Conservation (phyloP, 2,329 filamentous ascomycete species). For the Diaporthe sp. region DNA sequence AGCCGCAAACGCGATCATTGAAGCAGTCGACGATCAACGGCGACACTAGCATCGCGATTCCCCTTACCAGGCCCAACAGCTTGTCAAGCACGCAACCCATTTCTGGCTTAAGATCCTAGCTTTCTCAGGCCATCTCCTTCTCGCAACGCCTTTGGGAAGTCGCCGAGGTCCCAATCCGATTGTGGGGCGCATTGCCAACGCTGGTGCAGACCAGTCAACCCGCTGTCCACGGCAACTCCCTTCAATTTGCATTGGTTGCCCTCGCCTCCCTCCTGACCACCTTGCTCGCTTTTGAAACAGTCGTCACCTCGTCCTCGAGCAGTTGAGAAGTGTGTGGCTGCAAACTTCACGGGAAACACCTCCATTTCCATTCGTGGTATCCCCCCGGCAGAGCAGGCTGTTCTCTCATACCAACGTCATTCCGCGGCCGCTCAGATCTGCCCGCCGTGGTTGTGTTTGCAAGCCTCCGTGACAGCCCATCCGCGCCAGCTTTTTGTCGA, state of each 20-base stretch:
- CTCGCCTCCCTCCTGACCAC: background rate
- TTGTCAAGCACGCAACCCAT: background rate
- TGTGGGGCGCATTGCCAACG: conserved; percentile 9
- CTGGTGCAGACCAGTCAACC: background rate
- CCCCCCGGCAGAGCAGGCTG: background rate
- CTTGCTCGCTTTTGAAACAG: background rate
- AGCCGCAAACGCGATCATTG: background rate
- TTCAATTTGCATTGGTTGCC: background rate
- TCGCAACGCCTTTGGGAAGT: background rate
- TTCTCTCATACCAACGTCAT: conserved; percentile 28
- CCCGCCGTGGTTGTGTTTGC: background rate
- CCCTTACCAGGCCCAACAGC: background rate
- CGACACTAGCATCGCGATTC: background rate
- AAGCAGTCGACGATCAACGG: background rate
- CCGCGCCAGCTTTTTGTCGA: background rate
- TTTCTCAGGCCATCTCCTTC: background rate
- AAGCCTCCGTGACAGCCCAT: background rate
- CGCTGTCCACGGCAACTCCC: background rate
- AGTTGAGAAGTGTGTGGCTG: background rate
- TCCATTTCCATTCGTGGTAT: background rate
- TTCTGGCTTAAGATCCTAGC: background rate
- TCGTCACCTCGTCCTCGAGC: background rate
- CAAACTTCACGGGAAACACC: background rate
- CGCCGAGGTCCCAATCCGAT: background rate
- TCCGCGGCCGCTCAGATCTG: conserved; percentile 14